phyloP scores from a whole-genome alignment of 2,329 filamentous ascomycete genomes.

The Colletotrichum nymphaeae region DNA sequence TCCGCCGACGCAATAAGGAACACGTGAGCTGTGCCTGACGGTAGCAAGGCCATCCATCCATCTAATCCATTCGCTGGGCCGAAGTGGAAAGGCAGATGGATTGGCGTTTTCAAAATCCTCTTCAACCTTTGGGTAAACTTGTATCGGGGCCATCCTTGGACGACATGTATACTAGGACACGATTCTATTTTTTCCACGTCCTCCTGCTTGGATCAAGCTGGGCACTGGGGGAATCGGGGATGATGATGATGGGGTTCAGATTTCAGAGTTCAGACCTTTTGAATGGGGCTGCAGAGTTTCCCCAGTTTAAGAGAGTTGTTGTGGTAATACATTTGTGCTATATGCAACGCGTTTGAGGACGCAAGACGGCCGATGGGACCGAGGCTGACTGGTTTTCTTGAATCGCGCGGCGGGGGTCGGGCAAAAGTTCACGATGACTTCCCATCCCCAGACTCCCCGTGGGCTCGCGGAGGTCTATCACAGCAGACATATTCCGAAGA shows the following conservation, averaged over 20 bases:
- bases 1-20: background rate
- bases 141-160: background rate
- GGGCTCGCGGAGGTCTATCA: background rate
- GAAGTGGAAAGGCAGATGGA: background rate
- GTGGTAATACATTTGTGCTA: background rate
- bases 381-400: background rate
- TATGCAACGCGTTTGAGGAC: background rate
- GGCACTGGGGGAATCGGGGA: background rate
- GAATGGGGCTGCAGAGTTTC: no score
- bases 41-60: constrained; percentile 20
- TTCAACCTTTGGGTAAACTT: background rate
- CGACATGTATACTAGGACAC: background rate
- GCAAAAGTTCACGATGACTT: background rate
- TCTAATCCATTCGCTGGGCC: background rate
- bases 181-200: background rate
- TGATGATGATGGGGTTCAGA: background rate
- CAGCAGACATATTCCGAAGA: background rate
- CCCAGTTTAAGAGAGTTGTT: background rate
- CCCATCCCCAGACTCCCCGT: background rate
- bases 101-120: background rate
- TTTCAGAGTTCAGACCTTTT: background rate
- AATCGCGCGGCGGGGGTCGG: background rate
- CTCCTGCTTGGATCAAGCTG: background rate
- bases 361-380: background rate
- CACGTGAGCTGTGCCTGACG: constrained; percentile 24